Evolutionary conservation across 164 flowering plant genomes (phyloP).

Genomic region (Magnolia kwangsiensis): DNA sequence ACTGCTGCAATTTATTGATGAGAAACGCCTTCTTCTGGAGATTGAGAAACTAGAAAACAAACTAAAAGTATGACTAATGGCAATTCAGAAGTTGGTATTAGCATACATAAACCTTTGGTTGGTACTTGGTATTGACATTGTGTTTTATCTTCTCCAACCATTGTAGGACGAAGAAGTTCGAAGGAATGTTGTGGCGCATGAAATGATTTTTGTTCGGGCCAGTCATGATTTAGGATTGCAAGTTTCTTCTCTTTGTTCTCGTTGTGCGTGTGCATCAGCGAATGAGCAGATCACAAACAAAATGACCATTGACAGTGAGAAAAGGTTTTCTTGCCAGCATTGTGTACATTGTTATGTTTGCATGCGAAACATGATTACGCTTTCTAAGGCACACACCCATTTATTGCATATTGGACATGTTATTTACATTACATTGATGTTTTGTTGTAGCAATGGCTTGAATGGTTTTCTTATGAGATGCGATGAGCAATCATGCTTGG

Average conservation of each 20-base stretch:
- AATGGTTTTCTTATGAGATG: slow-evolving; percentile 12
- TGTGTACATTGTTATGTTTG: too few relatives aligned
- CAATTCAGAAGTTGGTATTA: background rate
- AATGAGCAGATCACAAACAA: too few relatives aligned
- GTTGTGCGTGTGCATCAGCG: background rate
- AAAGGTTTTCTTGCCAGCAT: background rate
- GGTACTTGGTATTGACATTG: background rate
- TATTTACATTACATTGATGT: background rate
- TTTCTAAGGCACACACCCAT: too few relatives aligned
- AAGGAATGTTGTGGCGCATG: slow-evolving; percentile 20
- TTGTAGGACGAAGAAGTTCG: slow-evolving; percentile 15
- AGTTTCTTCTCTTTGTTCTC: background rate
- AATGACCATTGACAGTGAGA: background rate
- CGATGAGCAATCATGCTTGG: background rate
- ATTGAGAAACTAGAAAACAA: slow-evolving; percentile 25
- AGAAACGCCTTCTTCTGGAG: slow-evolving; percentile 27
- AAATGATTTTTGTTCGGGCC: slow-evolving; percentile 16
- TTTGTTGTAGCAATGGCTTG: slow-evolving; percentile 14
- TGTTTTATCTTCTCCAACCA: background rate
- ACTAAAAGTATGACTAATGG: slow-evolving; percentile 20
- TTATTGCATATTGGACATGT: too few relatives aligned
- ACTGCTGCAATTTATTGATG: slow-evolving; percentile 41
- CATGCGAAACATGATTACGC: too few relatives aligned
- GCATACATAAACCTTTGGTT: background rate
- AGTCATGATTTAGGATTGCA: slow-evolving; percentile 4